Evolutionary conservation across 768 basidiomycete species (phyloP), one percentile per base, ranked within the genome.

Genomic region (Stropharia rugosoannulata): DNA sequence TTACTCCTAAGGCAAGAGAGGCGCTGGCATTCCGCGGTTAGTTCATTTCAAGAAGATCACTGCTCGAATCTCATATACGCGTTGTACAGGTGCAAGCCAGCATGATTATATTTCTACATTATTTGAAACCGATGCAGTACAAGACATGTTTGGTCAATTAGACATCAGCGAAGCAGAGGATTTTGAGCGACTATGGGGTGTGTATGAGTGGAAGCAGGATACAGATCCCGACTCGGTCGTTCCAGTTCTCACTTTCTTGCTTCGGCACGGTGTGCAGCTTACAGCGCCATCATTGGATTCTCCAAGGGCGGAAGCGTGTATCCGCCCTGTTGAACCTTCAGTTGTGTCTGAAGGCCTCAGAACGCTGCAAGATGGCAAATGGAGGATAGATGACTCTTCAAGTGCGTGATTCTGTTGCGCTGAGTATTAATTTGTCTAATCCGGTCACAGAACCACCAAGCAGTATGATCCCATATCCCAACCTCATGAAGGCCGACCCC

Each of bases 401-500:
- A 58, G 62, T 63, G 13, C 46, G 59, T 56, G 22, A 3, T 18
- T 4, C 9, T 0, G 16, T 1, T 29, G n/a, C 4, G 38, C 10
- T 18, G 16, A 9, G 16, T 29, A 22, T 8, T 27, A 16, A 8
- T 25, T 22, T 15, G 16, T 29, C 40, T 29, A 39, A 9, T 13
- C 15, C 13, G 18, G 35, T 25, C 32, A 13, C 46, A 60, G 60
- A 58, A 45, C 47, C 53, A 18, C 47, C 59, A 15, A 48, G 40
- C 6, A 38, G 54, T 15, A 55, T 43, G 9, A 42, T 62, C 22
- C 54, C 59, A 29, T 78, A 75, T 61, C 89, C 87, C 2, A 70
- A 89, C 66, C 81, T 90, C 57, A 84, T 85, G 84, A 73, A 73
- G 5, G 73, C 79, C 42, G 82, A 89, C 62, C 76, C 82, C 15